Evolutionary conservation across 2,329 filamentous ascomycete genomes (phyloP), one percentile per base, ranked within the genome.

Genomic region (Exophiala viscosa): DNA sequence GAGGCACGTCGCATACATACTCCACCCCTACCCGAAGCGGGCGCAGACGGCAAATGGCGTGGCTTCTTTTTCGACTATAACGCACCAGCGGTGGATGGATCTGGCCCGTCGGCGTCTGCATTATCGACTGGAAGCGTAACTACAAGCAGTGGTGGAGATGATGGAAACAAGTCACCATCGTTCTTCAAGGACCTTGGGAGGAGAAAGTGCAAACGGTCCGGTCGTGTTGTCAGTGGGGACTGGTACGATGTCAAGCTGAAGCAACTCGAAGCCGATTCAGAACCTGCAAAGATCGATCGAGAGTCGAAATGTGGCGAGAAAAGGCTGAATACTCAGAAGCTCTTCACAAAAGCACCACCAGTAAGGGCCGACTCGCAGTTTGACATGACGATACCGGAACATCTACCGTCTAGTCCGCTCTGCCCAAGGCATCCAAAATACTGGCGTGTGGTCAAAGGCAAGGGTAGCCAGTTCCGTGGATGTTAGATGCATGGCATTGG

Each of bases 401-500:
- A 64, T 50, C 47, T 62, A 11, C 61, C 62, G 13, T 62, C 42
- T 44, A 64, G 62, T 50, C 59, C 59, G 14, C 45, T 64, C 17
- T 64, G 62, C 59, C 62, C 62, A 3, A 55, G 60, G 33, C 48
- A 64, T 50, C 48, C 55, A 9, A 54, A 46, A 45, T 62, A 63
- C 39, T 62, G 57, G 62, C 54, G 59, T n/a, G 54, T 60, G 14
- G 61, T 59, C 23, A 55, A 52, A 41, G 47, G 50, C n/a, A 52
- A 48, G 41, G 60, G 59, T 11, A 50, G 49, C 31, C 59, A 60
- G 35, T 60, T 59, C 44, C 41, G 62, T 17, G 60, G 61, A 6
- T 62, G 62, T 50, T 63, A 55, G 59, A 64, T 63, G 62, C 58
- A 63, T 48, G 62, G 62, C 5, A 40, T 58, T 17, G 59, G 60